Base-by-base conservation (phyloP, 2,329 filamentous ascomycete species). In the Calycina herbarum region DNA sequence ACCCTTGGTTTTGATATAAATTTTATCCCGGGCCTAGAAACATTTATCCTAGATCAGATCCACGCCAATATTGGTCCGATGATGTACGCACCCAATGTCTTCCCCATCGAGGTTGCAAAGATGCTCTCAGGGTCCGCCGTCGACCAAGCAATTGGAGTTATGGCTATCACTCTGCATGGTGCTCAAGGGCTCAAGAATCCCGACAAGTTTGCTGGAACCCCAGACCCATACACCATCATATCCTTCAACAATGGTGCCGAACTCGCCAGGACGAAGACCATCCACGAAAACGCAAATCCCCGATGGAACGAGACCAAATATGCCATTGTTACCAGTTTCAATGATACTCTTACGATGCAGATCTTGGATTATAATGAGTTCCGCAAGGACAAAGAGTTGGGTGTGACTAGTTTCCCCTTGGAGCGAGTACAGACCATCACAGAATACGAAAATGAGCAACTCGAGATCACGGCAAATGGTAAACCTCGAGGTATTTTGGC, bases 1-100 rank as follows among this genome's bases (percentile, higher is more conserved):
- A 94, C 86, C 2, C 92, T 99, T 70, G 95, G 95, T 48, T 97
- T 99, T 76, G 95, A 99, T 75, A 98, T 99, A 83, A 98, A 97
- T 81, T 97, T 99, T 79, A 96, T 99, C 71, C 95, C 95, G 20
- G 94, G 94, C 72, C 85, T 99, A 29, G 94, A 98, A 78, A 86
- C 78, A 64, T 99, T 99, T 79, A 99, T 99, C 73, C 88, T 92
- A 76, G 95, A 99, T 73, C 93, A 96, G 80, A 96, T 99, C 62
- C 96, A 99, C 78, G 91, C 90, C 69, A 97, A 94, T 75, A 81
- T 99, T 60, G 90, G 88, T 1, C 96, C 95, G 0, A 98, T 99
- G 90, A 97, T 99, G 93, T 99, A 99, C 76, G 89, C 88, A 45
- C 95, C 95, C 8, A 97, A 99, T 73, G 93, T 98, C 60, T 99